Base-by-base conservation (phyloP, 2,329 filamentous ascomycete species). In the Calonectria hongkongensis region DNA sequence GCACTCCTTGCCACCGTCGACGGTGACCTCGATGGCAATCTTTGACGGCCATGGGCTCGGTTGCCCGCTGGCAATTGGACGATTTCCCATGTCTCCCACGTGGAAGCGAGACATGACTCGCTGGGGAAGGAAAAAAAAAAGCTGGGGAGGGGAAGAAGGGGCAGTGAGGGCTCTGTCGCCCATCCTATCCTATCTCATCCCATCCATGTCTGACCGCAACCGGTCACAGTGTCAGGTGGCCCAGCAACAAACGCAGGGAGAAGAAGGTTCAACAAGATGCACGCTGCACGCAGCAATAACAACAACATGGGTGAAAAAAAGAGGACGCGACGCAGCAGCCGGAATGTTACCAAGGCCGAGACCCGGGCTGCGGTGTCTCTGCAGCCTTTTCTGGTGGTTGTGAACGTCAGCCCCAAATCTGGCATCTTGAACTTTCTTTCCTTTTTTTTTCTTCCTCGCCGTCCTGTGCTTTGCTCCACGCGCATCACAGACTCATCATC, bases 21-120 rank as follows among this genome's bases (percentile, higher is more conserved):
- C 54, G 63, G 54, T 75, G 72, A 69, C 72, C 62, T 71, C 33
- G 68, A 70, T 74, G 41, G 41, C 51, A 68, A 70, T 60, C 54
- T 73, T 45, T 66, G 68, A 64, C 25, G 27, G 39, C 68, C 39
- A 66, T 30, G 27, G 47, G 63, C 45, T 36, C 21, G 41, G n/a
- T 15, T 50, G 28, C 36, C 66, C 50, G 10, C 50, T 36, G 30
- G 43, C 47, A 60, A 62, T 67, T 71, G 62, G 48, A n/a, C 33
- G 33, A 45, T 72, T 56, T 66, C 21, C 71, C 72, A 63, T 72
- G 56, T 66, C 68, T 50, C 54, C 72, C 74, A 75, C 72, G 74
- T 75, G 74, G 72, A 71, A 65, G 58, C 68, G 56, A 73, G 74
- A 70, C 74, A 74, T 74, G 74, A 75, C 72, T 75, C 72, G 72